Evolutionary conservation across 164 flowering plant species (phyloP).

Genomic region (Macadamia tetraphylla): DNA sequence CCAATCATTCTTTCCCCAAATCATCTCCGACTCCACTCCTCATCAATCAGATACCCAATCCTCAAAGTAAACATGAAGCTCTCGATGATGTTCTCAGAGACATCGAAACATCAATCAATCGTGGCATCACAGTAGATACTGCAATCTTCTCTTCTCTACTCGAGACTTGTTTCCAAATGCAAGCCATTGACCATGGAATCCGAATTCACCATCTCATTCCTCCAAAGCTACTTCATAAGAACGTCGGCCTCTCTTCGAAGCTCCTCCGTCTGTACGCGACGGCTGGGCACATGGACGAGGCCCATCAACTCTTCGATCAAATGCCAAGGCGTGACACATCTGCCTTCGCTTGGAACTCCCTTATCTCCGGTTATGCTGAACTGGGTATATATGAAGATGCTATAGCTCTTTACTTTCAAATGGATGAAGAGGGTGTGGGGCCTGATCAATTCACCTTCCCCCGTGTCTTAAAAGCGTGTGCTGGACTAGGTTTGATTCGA

Average conservation of each 20-base stretch:
- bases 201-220: constrained; percentile 64
- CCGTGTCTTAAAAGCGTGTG: constrained; percentile 76
- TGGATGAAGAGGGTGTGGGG: constrained; percentile 74
- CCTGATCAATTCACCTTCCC: constrained; percentile 86
- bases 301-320: constrained; percentile 78
- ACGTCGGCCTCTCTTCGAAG: constrained; percentile 55
- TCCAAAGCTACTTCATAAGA: constrained; percentile 36
- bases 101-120: constrained; percentile 39
- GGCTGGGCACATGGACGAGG: constrained; percentile 43
- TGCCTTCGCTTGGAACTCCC: constrained; percentile 75
- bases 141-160: constrained; percentile 60
- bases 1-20: constrained; percentile 19
- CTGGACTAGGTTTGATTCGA: constrained; percentile 54
- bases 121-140: constrained; percentile 47
- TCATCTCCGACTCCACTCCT: constrained; percentile 59
- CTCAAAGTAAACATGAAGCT: constrained; percentile 52
- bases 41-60: constrained; percentile 24
- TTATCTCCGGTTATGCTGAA: constrained; percentile 76
- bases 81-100: constrained; percentile 50
- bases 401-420: constrained; percentile 68
- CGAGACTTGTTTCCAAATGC: constrained; percentile 59
- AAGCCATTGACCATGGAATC: constrained; percentile 43
- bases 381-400: constrained; percentile 67
- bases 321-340: constrained; percentile 44
- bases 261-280: constrained; percentile 59